Evolutionary conservation across 306 rosid genomes (phyloP).

Genomic region (Macrotyloma uniflorum): DNA sequence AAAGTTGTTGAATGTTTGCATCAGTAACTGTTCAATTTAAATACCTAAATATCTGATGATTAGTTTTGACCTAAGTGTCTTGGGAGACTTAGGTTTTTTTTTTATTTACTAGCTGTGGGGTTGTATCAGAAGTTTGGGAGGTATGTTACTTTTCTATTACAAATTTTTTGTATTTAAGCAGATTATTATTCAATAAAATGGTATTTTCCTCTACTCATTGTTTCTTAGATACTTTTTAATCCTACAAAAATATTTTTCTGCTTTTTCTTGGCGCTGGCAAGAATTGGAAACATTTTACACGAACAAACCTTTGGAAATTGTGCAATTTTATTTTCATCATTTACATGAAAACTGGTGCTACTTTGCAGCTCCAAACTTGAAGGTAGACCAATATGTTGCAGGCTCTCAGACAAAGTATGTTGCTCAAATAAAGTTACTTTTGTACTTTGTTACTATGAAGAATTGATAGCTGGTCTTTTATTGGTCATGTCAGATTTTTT

Average conservation of each 20-base stretch:
- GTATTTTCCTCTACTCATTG: background rate
- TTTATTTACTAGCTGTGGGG: too few species aligned
- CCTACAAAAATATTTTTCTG: background rate
- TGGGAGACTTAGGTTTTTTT: too few species aligned
- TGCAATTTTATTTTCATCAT: background rate
- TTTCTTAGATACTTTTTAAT: background rate
- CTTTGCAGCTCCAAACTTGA: constrained; percentile 86
- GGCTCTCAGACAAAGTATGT: constrained; percentile 96
- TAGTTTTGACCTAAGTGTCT: too few species aligned
- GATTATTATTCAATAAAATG: too few species aligned
- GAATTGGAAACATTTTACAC: background rate
- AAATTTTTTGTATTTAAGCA: too few species aligned
- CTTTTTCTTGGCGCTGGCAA: constrained; percentile 4
- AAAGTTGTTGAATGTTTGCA: too few species aligned
- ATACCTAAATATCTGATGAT: too few species aligned
- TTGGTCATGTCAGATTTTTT: constrained; percentile 17
- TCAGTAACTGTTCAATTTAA: too few species aligned
- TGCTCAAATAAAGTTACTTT: constrained; percentile 18
- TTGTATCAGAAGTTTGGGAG: too few species aligned
- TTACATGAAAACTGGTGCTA: constrained; percentile 17
- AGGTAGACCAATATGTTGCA: constrained; percentile 81
- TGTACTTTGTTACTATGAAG: constrained; percentile 16
- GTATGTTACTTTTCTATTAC: too few species aligned
- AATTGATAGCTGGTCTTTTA: constrained; percentile 28
- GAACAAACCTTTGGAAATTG: background rate